These are phyloP conservation scores for Microsporum ferrugineum DNA, from an alignment of 2,329 filamentous ascomycete genomes.

Conservation along the genomic window DNA sequence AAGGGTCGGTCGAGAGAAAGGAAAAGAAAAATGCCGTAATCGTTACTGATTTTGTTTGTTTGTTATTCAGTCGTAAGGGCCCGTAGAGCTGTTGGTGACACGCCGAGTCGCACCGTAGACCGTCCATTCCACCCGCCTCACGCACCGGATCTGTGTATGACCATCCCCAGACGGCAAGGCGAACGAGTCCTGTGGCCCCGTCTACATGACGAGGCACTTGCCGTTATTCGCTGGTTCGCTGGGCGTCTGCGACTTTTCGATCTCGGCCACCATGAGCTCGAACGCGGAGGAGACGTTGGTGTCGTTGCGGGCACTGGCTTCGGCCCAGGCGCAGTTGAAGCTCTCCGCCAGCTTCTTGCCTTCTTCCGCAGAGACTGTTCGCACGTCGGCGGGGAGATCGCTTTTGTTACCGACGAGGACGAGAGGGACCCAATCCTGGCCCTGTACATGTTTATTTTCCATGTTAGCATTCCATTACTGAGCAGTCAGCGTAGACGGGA, in stretches of 20 bases:
- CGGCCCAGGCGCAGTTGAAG: slow-evolving; percentile 85
- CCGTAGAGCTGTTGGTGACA: background rate
- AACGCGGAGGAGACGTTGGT: slow-evolving; percentile 89
- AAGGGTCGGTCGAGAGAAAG: background rate
- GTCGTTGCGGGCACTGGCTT: slow-evolving; percentile 87
- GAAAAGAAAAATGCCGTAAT: background rate
- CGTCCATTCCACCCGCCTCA: background rate
- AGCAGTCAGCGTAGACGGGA: slow-evolving; percentile 2
- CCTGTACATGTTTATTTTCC: slow-evolving; percentile 41
- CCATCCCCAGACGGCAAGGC: background rate
- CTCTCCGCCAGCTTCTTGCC: slow-evolving; percentile 75
- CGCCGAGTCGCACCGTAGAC: background rate
- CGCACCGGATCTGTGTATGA: background rate
- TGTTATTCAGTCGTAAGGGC: background rate
- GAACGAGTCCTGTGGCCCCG: background rate
- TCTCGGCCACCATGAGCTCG: slow-evolving; percentile 84
- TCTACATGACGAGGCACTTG: slow-evolving; percentile 76
- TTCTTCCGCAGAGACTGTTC: slow-evolving; percentile 77
- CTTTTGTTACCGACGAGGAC: slow-evolving; percentile 96
- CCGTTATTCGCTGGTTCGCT: slow-evolving; percentile 66
- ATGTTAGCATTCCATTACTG: background rate
- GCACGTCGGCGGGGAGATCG: slow-evolving; percentile 82
- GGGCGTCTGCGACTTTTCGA: slow-evolving; percentile 88
- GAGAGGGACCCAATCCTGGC: slow-evolving; percentile 82
- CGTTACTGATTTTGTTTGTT: background rate